Percentiles rank a stretch among this genome's conserved stretches.
Evolutionary conservation across 331 rosid species (phyloP).

Genomic region (Malus hybrid): DNA sequence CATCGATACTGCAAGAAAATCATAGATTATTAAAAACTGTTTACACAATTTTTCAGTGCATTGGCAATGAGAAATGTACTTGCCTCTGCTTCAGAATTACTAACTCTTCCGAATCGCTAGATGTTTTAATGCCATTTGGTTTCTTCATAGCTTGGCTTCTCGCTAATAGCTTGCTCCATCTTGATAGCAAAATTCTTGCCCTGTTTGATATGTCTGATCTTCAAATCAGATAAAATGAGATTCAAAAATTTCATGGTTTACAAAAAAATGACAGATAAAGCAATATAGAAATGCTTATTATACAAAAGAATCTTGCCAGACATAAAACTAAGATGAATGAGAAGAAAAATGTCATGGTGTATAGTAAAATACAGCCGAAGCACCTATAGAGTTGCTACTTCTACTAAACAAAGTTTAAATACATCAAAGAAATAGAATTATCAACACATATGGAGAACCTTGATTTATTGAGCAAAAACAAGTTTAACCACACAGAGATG

Average conservation of each 20-base stretch:
- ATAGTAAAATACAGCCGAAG: conserved; percentile 35
- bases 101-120: conserved; percentile 36
- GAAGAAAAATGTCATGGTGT: background rate
- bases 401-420: background rate
- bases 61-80: conserved; percentile 22
- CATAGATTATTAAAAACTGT: conserved; percentile 15
- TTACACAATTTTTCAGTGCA: conserved; percentile 3
- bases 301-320: background rate
- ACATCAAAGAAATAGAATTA: background rate
- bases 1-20: conserved; percentile 51
- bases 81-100: conserved; percentile 66
- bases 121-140: conserved; percentile 56
- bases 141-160: conserved; percentile 68
- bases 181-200: conserved; percentile 87
- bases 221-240: conserved; percentile 73
- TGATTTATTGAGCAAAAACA: background rate
- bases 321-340: background rate
- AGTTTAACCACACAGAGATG: background rate
- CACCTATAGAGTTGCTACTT: conserved; percentile 61
- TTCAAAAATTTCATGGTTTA: conserved; percentile 28
- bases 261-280: conserved; percentile 1
- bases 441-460: background rate
- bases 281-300: background rate
- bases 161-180: conserved; percentile 89
- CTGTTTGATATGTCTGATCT: conserved; percentile 99